Evolutionary conservation across 1,284 basidiomycete species (phyloP).

Genomic region (Trichosporon asahii): DNA sequence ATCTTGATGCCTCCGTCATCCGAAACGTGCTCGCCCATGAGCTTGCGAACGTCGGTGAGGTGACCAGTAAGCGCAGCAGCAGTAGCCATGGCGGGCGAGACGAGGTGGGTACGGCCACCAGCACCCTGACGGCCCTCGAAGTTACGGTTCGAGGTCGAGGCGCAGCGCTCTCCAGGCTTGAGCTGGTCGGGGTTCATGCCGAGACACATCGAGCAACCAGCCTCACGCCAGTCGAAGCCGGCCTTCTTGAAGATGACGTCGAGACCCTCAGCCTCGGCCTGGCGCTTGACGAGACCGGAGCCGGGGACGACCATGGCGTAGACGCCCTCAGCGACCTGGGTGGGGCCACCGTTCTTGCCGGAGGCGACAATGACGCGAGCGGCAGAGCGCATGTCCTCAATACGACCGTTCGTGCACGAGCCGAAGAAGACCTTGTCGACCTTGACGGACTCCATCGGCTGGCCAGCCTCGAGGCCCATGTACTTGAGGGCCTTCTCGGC

Average conservation of each 20-base stretch:
- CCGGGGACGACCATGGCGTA: conserved; percentile 95
- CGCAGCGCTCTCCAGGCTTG: conserved; percentile 83
- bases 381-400: conserved; percentile 89
- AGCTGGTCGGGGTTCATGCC: conserved; percentile 98
- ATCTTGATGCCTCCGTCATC: conserved; percentile 62
- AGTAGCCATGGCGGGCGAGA: conserved; percentile 94
- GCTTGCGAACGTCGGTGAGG: conserved; percentile 83
- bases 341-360: conserved; percentile 46
- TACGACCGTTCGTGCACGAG: conserved; percentile 94
- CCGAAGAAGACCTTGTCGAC: conserved; percentile 96
- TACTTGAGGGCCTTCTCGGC: conserved; percentile 80
- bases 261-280: conserved; percentile 89
- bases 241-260: conserved; percentile 88
- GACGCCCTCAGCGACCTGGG: conserved; percentile 70
- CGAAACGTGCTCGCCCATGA: conserved; percentile 58
- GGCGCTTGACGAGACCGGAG: conserved; percentile 89
- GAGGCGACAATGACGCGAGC: conserved; percentile 68
- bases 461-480: conserved; percentile 84
- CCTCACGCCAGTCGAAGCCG: conserved; percentile 96
- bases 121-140: conserved; percentile 91
- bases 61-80: conserved; percentile 87
- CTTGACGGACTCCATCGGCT: conserved; percentile 75
- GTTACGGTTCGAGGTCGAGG: conserved; percentile 94
- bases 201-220: conserved; percentile 96
- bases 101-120: conserved; percentile 85